Evolutionary conservation across 805 yeast genomes (phyloP).

Genomic region (Candida alai): DNA sequence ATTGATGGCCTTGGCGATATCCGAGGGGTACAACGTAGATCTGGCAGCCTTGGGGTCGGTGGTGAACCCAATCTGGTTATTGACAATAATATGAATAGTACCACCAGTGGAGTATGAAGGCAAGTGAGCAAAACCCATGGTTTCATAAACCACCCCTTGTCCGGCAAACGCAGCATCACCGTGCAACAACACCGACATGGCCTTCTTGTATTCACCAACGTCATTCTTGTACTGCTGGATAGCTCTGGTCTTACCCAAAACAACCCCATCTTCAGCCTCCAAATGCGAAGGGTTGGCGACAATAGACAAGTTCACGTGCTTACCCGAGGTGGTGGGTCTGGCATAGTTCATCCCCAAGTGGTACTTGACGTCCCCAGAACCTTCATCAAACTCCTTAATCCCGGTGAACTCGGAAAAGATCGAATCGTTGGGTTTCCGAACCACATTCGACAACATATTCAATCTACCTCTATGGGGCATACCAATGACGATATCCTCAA

Average conservation of each 20-base stretch:
- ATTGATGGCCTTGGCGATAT: slow-evolving; percentile 91
- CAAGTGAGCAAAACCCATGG: slow-evolving; percentile 88
- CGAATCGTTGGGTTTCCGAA: slow-evolving; percentile 97
- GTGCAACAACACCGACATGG: slow-evolving; percentile 88
- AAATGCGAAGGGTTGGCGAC: slow-evolving; percentile 99
- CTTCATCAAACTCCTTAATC: slow-evolving; percentile 85
- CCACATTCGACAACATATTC: slow-evolving; percentile 96
- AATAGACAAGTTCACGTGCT: slow-evolving; percentile 87
- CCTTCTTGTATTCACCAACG: slow-evolving; percentile 76
- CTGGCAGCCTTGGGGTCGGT: slow-evolving; percentile 97
- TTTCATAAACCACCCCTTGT: slow-evolving; percentile 98
- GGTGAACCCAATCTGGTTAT: slow-evolving; percentile 99
- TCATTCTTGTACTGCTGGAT: slow-evolving; percentile 89
- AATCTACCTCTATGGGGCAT: slow-evolving; percentile 99
- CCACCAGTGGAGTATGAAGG: slow-evolving; percentile 99
- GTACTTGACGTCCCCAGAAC: slow-evolving; percentile 98
- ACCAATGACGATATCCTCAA: slow-evolving; percentile 95
- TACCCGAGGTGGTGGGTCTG: slow-evolving; percentile 98
- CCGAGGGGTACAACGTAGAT: slow-evolving; percentile 97
- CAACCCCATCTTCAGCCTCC: slow-evolving; percentile 99
- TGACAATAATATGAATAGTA: slow-evolving; percentile 91
- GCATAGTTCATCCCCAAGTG: slow-evolving; percentile 99
- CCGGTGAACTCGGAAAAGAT: slow-evolving; percentile 96
- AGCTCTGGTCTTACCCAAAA: slow-evolving; percentile 96
- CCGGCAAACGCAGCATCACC: slow-evolving; percentile 99